Conservation (phyloP, 148 eudicot genomes). For the Amaranthus cruentus region DNA sequence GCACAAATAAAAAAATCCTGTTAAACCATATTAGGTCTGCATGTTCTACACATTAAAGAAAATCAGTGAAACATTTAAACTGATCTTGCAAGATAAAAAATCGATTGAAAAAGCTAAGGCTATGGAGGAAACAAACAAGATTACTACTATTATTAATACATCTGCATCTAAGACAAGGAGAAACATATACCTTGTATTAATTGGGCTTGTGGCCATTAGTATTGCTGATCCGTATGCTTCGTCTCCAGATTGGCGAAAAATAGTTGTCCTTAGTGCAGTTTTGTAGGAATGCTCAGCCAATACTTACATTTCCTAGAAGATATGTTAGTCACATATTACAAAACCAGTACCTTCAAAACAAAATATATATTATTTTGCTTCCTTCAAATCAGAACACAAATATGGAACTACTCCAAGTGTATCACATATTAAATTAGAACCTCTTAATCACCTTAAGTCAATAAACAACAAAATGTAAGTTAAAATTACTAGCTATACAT, state of each 20-base stretch:
- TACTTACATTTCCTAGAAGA: no score
- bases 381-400: no score
- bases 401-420: no score
- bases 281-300: conserved; percentile 59
- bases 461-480: no score
- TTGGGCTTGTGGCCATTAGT: conserved; percentile 40
- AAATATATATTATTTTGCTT: no score
- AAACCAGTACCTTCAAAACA: no score
- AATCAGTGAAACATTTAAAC: background rate
- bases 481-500: no score
- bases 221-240: conserved; percentile 53
- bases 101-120: conserved; percentile 49
- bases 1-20: background rate
- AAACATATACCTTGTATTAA: conserved; percentile 63
- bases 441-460: no score
- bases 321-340: no score
- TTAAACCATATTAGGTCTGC: background rate
- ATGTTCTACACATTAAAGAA: background rate
- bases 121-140: conserved; percentile 51
- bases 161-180: conserved; percentile 55
- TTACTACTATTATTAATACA: conserved; percentile 38
- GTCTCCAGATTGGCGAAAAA: conserved; percentile 50
- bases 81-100: conserved; percentile 29
- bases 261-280: conserved; percentile 47
- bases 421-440: no score